Base-by-base conservation (phyloP, 352 stramenopile species). In the Phytophthora citricola region DNA sequence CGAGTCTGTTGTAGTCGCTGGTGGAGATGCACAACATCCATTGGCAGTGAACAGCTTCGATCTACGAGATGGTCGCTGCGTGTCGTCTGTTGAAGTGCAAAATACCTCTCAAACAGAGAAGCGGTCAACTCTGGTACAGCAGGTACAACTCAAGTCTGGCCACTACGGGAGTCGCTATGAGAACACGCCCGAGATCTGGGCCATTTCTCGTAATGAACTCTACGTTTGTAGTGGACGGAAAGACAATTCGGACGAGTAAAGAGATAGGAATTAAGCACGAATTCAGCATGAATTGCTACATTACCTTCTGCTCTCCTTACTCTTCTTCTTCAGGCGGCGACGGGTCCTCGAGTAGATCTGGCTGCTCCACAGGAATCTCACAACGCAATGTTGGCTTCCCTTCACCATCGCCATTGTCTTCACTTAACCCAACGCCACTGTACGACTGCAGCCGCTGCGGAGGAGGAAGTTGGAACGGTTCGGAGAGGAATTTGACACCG, bases 301-400 rank as follows among this genome's bases (percentile, higher is more conserved):
- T 27, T 41, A n/a, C 31, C 20, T 38, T 54, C n/a, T n/a, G 50
- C 20, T 11, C 14, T 66, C 39, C 44, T 46, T 76, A 53, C 22
- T 86, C 83, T 71, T 90, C 80, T 46, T 81, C 73, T 58, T 82
- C 71, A 14, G 77, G 76, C 14, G 81, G 90, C 20, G 87, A 89
- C 24, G 86, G 88, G 58, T 96, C 84, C 40, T 92, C 86, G 24
- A 94, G 71, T 51, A 96, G 40, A 32, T 96, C 88, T 24, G 77
- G 73, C 60, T 96, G 87, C 58, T 93, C 83, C 5, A 70, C 63
- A 24, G 89, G 71, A 39, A 81, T 64, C 5, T 89, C 77, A 48
- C 90, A 93, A 29, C 78, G 79, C 40, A 89, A 51, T 3, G 66
- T 69, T 24, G 66, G 53, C 12, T 86, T 83, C 15, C 59, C 61